phyloP scores from a whole-genome alignment of 345 rosid genomes.

The Eucalyptus erythrocorys region DNA sequence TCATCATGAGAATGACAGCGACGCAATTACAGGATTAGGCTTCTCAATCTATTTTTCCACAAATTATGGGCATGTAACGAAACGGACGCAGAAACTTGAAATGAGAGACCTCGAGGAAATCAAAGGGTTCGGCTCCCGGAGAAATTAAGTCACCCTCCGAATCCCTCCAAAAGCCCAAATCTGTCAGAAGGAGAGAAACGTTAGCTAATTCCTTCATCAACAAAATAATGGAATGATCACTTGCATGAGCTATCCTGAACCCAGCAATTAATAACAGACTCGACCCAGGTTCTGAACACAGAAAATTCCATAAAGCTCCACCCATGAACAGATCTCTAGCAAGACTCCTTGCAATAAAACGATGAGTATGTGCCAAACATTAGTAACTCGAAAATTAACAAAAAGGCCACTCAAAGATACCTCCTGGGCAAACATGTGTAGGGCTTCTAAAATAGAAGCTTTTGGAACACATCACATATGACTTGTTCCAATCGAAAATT shows the following conservation, averaged over 20 bases:
- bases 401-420: neutral
- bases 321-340: neutral
- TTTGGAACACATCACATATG: neutral
- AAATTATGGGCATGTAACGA: neutral
- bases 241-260: neutral
- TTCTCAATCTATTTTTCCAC: neutral
- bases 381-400: neutral
- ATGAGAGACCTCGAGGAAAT: neutral
- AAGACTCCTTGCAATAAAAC: neutral
- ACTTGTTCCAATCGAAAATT: neutral
- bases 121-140: neutral
- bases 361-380: neutral
- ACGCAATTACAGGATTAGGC: neutral
- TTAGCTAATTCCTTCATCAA: neutral
- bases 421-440: neutral
- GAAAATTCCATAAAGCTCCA: neutral
- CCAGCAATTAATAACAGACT: neutral
- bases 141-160: conserved; percentile 44
- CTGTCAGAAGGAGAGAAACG: conserved; percentile 11
- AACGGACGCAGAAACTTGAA: neutral
- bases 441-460: neutral
- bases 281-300: neutral
- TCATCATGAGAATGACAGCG: neutral
- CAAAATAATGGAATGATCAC: neutral
- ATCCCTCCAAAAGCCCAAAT: conserved; percentile 98